phyloP scores from a whole-genome alignment of 805 yeast genomes.

The Candida tammaniensis region DNA sequence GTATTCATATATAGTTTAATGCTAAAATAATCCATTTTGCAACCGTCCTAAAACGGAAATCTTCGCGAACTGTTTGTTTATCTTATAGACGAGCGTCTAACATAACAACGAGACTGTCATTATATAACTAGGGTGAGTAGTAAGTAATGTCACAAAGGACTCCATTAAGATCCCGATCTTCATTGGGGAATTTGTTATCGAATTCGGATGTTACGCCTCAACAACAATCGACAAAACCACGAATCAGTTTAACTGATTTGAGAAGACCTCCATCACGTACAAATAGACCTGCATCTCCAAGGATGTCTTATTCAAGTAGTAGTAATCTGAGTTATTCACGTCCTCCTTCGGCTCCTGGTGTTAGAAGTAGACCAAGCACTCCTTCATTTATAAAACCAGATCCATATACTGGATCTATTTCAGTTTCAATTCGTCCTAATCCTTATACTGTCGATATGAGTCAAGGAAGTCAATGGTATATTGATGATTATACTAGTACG shows the following conservation, averaged over 20 bases:
- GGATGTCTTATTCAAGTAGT: constrained; percentile 3
- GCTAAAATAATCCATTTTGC: too few relatives aligned
- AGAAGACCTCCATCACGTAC: constrained; percentile 28
- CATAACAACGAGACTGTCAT: too few relatives aligned
- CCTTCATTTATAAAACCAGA: constrained; percentile 31
- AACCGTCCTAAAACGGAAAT: too few relatives aligned
- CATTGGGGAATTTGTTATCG: constrained; percentile 15
- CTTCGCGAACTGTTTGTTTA: too few relatives aligned
- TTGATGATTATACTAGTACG: constrained; percentile 34
- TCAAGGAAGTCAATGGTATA: constrained; percentile 42
- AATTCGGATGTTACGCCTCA: constrained; percentile 11
- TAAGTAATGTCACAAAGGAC: constrained; percentile 18
- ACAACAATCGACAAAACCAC: constrained; percentile 16
- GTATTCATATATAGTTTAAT: too few relatives aligned
- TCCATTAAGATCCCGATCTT: constrained; percentile 27
- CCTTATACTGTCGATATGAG: constrained; percentile 47
- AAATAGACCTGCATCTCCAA: constrained; percentile 7
- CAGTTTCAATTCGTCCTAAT: constrained; percentile 75
- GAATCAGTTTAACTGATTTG: constrained; percentile 12
- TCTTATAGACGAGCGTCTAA: too few relatives aligned
- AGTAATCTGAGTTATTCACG: constrained; percentile 18
- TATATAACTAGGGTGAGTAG: too few relatives aligned
- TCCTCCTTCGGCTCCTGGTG: constrained; percentile 35
- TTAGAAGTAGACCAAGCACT: constrained; percentile 31
- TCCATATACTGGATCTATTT: constrained; percentile 67